Percentiles rank a stretch among this genome's conserved stretches.
Evolutionary conservation across 2,329 filamentous ascomycete genomes (phyloP).

Genomic region (Neopestalotiopsis rosae): DNA sequence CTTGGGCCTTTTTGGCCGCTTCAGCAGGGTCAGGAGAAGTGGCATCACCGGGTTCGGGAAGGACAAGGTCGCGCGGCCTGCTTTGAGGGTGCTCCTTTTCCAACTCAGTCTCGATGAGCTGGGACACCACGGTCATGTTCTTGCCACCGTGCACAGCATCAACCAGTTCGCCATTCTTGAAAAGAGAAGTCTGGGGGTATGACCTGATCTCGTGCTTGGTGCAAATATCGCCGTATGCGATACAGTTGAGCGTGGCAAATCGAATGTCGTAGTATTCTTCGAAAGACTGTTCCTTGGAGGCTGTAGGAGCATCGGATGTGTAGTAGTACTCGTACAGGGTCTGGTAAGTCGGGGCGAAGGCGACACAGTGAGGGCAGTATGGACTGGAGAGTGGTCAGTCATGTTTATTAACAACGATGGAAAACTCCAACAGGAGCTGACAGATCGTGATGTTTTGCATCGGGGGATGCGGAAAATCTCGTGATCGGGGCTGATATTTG

Average conservation of each 20-base stretch:
- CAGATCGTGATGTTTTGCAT: not conserved
- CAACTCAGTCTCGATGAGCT: slow-evolving; percentile 76
- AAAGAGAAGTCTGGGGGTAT: slow-evolving; percentile 81
- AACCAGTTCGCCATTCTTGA: slow-evolving; percentile 74
- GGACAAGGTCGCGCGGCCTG: slow-evolving; percentile 68
- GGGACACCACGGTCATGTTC: slow-evolving; percentile 68
- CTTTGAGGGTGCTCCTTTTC: slow-evolving; percentile 83
- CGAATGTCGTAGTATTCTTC: slow-evolving; percentile 86
- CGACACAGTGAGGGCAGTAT: slow-evolving; percentile 74
- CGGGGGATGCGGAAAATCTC: not conserved
- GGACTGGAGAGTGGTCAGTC: slow-evolving; percentile 49
- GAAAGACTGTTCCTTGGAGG: slow-evolving; percentile 60
- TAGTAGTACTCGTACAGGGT: slow-evolving; percentile 95
- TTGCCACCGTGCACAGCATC: slow-evolving; percentile 71
- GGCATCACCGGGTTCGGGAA: slow-evolving; percentile 75
- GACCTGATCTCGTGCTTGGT: slow-evolving; percentile 66
- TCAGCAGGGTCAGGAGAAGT: slow-evolving; percentile 39
- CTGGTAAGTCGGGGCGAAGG: slow-evolving; percentile 84
- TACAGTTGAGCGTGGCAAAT: slow-evolving; percentile 86
- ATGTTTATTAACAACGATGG: not conserved
- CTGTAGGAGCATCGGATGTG: slow-evolving; percentile 75
- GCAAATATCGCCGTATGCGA: slow-evolving; percentile 83
- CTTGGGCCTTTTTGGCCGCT: slow-evolving; percentile 28
- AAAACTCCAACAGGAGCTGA: not conserved
- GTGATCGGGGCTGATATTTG: slow-evolving; percentile 14